phyloP scores from a whole-genome alignment of 345 rosid species.

The Raphanus sativus region DNA sequence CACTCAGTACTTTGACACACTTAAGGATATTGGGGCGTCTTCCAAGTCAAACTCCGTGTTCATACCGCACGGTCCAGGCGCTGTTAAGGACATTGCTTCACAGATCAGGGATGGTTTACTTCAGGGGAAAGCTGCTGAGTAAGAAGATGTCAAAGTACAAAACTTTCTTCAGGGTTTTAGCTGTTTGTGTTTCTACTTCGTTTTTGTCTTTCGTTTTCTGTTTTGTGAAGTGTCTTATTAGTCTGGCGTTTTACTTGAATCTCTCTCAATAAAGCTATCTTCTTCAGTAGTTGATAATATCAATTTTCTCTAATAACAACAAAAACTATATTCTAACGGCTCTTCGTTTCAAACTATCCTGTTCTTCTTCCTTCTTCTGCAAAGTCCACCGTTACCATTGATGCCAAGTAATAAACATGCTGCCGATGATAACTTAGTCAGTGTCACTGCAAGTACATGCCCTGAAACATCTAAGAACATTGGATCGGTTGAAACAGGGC shows the following conservation, averaged over 20 bases:
- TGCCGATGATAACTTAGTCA: slow-evolving; percentile 49
- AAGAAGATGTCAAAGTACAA: slow-evolving; percentile 1
- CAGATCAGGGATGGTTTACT: slow-evolving; percentile 79
- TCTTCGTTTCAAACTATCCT: not conserved
- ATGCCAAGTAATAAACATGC: slow-evolving; percentile 55
- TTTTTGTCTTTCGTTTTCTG: slow-evolving; percentile 12
- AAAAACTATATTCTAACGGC: slow-evolving; percentile 3
- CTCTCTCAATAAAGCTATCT: not conserved
- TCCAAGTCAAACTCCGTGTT: slow-evolving; percentile 63
- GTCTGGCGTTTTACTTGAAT: not conserved
- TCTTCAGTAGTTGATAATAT: not conserved
- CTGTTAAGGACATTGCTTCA: slow-evolving; percentile 57
- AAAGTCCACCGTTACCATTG: slow-evolving; percentile 50
- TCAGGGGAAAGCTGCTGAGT: slow-evolving; percentile 42
- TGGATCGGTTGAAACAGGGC: too few species aligned
- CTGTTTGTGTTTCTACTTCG: slow-evolving; percentile 17
- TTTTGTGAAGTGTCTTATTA: not conserved
- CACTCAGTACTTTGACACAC: slow-evolving; percentile 73
- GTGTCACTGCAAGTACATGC: slow-evolving; percentile 64
- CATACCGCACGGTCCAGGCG: slow-evolving; percentile 80
- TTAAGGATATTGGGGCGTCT: slow-evolving; percentile 70
- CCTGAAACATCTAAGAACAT: slow-evolving; percentile 60
- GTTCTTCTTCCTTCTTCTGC: not conserved
- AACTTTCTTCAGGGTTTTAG: slow-evolving; percentile 25
- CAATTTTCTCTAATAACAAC: not conserved